Base-by-base conservation (phyloP, 2,329 filamentous ascomycete genomes). In the Scedosporium boydii region DNA sequence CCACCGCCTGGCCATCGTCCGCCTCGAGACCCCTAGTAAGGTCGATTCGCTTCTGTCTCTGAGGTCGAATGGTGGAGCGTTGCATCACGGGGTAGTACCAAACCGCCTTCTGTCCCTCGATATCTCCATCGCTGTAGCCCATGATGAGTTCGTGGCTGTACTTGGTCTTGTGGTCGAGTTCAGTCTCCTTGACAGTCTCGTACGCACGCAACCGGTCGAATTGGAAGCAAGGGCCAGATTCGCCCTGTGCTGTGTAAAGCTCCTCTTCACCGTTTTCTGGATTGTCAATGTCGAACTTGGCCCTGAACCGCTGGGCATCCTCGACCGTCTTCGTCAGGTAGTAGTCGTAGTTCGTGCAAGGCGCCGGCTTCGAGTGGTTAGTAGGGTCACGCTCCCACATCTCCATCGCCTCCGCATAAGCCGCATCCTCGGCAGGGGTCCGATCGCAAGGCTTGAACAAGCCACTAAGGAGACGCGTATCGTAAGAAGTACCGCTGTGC, bases 1-100 rank as follows among this genome's bases (percentile, higher is more conserved):
- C 75, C 46, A 79, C 77, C 67, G 80, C 76, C 66, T 80, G 78
- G 63, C 81, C 77, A 61, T 81, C 76, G 42, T 81, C 78, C 34
- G 77, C 71, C 42, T 67, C 68, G 29, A 79, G 70, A 63, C 78
- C 80, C 55, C 76, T 75, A 38, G 76, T 82, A 57, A 82, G 80
- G 56, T 82, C 80, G 66, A 87, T 86, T 69, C 85, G 85, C 77
- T 84, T 87, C 64, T 79, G 82, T 63, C 86, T 80, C 72, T 87
- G 85, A 34, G 84, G 84, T 55, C 84, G 79, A 68, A 89, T 83
- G 23, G 79, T 78, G 57, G 80, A 83, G 61, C 84, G 82, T 72
- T 88, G 85, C 74, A 88, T 82, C 65, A 89, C 79, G 3, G 87
- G 87, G 68, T 88, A 89, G 73, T 88, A 89, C 72, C 86, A 88